Base-by-base conservation (phyloP, 2,329 filamentous ascomycete genomes). In the Cladobotryum protrusum region DNA sequence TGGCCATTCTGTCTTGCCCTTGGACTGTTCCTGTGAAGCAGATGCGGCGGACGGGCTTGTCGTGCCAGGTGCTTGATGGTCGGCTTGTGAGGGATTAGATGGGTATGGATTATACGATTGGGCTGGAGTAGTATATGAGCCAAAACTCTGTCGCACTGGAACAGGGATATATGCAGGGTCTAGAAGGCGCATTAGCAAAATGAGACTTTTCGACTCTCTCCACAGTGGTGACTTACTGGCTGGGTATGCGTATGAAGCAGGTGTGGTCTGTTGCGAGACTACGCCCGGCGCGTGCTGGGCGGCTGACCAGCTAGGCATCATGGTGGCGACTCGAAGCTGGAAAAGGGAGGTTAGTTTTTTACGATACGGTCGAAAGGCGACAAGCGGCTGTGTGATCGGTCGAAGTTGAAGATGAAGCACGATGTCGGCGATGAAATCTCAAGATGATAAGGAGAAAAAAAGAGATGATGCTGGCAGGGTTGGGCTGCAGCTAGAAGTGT, bases 1-100 rank as follows among this genome's bases (percentile, higher is more conserved):
- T 32, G 90, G 85, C 85, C 89, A 97, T 59, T 86, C 82, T 60
- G 86, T 83, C 72, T 86, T 88, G 63, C 76, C 71, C 66, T 77
- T 75, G 59, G 66, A 66, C 55, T 61, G 61, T 58, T 66, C 61
- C 51, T 58, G 54, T 45, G 61, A 56, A 51, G 59, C 52, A 54
- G 63, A 53, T 57, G 61, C 56, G 57, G 59, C 53, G 18, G 54
- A 65, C 19, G 66, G 58, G 41, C 62, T 54, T 53, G 59, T 57
- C 56, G 63, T 57, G 55, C 48, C 59, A 53, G 48, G 59, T 47
- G 43, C 57, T 39, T 50, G 60, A 51, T 43, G 63, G 54, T 50
- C 60, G 59, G 52, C 53, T 49, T 50, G 59, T 49, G 59, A 54
- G 44, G 54, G 58, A 52, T 57, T 58, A 52, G 61, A 54, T 53